Evolutionary conservation across 441 rosid genomes (phyloP), one percentile per base, ranked within the genome.

Genomic region (Theobroma grandiflorum): DNA sequence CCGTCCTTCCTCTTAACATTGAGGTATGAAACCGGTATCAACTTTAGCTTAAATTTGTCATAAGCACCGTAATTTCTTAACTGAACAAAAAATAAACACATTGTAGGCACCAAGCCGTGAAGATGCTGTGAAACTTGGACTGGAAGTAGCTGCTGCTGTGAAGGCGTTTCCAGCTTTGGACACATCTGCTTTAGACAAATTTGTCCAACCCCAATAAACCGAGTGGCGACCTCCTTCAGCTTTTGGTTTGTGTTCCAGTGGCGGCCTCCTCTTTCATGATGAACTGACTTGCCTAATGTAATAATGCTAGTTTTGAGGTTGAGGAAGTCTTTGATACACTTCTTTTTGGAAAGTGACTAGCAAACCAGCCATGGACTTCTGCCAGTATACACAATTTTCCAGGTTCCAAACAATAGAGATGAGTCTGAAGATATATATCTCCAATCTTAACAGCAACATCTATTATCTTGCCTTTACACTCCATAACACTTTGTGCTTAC

Each of bases 1-100:
- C 99, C 53, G 99, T 97, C 85, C 99, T 97, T 76, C 99, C 99
- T 82, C 99, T 97, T 53, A 97, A 97, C 89, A 94, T 97, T 9
- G 99, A 97, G 99, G 99, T 97, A 87, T 10, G 57, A 50, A 68
- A 70, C 16, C 7, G 31, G 12, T 50, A 67, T 80, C 67, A 38
- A 42, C 62, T 59, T 68, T 43, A 59, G 45, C 73, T 50, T 70
- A 22, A 71, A 42, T 26, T 57, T 71, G 38, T 43, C 43, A 57
- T n/a, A 37, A 16, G 7, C 22, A 3, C 57, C 47, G 62, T 52
- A 70, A 52, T n/a, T 15, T 58, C 73, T 26, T 68, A 70, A 26
- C 66, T 66, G 37, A 77, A 69, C 77, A 61, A 45, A 72, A 20
- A 69, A 26, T 49, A 5, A 53, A 65, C 52, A 37, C 59, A 8